Evolutionary conservation across 177 flowering plant genomes (phyloP), one percentile per base, ranked within the genome.

Genomic region (Telopea speciosissima): DNA sequence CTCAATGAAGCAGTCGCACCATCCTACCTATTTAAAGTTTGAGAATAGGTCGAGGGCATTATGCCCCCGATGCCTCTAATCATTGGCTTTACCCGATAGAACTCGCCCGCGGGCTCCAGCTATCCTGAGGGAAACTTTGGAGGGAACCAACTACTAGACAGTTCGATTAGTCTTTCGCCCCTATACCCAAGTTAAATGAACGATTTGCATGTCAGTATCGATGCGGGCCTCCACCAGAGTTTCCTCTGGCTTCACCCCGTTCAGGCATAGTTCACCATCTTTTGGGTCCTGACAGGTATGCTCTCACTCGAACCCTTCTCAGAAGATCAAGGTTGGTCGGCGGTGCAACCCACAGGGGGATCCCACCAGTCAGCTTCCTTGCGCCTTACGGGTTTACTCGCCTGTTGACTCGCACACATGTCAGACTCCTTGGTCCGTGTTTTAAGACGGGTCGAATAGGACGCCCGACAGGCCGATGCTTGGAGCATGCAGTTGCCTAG

Each of bases 261-360:
- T 82, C 85, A 82, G 84, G 83, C 87, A 84, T 84, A 82, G 85
- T 81, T 82, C 85, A 84, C 87, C 85, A 84, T 82, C 85, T 84
- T 82, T 84, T 83, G 83, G 85, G 85, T 84, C 86, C 86, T 82
- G 79, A 84, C 83, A 84, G 81, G 83, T 74, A 84, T 82, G 85
- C 86, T 84, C 86, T 56, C 86, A 82, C 83, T 82, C 83, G 79
- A 82, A 82, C 84, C 84, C 83, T 77, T 82, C 84, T 69, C 78
- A 79, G 62, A 76, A 75, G 79, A 72, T 76, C 75, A 25, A 70
- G 73, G 73, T 70, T 64, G 52, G 61, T 58, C 61, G 61, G 19
- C 19, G 19, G 61, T 58, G 61, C 61, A 58, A 58, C 61, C 24
- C 61, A 19, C 61, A 3, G n/a, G 68, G 73, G 81, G 79, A 72